Percentiles rank a stretch among this genome's conserved stretches.
Conservation (phyloP, 441 rosid genomes). For the Gossypium laxum region DNA sequence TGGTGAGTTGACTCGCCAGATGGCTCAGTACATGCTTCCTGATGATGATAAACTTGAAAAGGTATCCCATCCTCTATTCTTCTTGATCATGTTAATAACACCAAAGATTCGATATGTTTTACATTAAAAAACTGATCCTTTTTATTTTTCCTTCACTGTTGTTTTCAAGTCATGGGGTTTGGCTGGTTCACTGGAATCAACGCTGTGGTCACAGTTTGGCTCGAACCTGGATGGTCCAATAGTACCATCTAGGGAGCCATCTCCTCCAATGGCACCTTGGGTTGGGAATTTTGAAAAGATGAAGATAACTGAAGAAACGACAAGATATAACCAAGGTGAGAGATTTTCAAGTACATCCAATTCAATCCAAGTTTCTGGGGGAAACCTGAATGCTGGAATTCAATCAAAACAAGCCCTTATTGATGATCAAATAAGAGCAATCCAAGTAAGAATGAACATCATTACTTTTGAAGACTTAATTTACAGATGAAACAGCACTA, state of each 20-base stretch:
- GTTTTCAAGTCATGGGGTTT: conserved; percentile 27
- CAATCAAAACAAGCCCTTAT: conserved; percentile 46
- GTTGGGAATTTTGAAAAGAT: conserved; percentile 23
- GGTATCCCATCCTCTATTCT: conserved; percentile 13
- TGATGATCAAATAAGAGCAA: conserved; percentile 48
- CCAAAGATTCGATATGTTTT: neutral
- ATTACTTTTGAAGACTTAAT: neutral
- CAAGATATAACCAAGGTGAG: neutral
- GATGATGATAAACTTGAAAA: conserved; percentile 46
- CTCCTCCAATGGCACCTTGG: conserved; percentile 13
- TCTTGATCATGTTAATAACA: neutral
- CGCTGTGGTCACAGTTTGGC: conserved; percentile 37
- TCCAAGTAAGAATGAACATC: conserved; percentile 34
- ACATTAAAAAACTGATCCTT: conserved; percentile 6
- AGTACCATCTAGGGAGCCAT: neutral
- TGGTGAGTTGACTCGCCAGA: conserved; percentile 63
- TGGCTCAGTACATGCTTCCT: conserved; percentile 71
- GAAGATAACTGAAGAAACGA: conserved; percentile 20
- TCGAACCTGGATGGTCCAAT: conserved; percentile 26
- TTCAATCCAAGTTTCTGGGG: conserved; percentile 6
- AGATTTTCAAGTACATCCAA: conserved; percentile 6
- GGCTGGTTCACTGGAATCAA: conserved; percentile 40
- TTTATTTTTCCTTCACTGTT: neutral
- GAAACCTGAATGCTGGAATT: conserved; percentile 16
- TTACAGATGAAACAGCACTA: neutral